Percentiles rank a stretch among this genome's conserved stretches.
phyloP scores from a whole-genome alignment of 208 protist species.

The Crithidia fasciculata region DNA sequence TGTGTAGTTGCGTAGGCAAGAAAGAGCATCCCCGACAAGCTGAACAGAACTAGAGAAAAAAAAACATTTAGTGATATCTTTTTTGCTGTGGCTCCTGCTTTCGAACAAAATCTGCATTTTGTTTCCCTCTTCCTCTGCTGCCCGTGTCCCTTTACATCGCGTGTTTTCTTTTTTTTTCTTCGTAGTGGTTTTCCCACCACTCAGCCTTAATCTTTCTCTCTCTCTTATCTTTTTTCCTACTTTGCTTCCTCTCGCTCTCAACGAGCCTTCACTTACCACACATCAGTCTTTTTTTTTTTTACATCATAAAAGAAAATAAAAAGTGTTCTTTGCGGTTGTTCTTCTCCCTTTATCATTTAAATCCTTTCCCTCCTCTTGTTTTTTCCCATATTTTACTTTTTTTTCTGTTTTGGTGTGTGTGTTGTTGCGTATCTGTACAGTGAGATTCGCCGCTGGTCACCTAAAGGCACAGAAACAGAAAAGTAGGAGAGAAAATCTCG shows the following conservation, averaged over 20 bases:
- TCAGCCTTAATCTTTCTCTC: too few relatives aligned
- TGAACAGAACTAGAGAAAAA: too few relatives aligned
- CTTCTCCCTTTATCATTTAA: neutral
- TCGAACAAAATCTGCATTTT: neutral
- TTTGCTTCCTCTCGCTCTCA: too few relatives aligned
- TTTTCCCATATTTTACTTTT: neutral
- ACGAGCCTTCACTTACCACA: neutral
- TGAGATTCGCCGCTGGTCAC: too few relatives aligned
- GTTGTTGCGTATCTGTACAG: too few relatives aligned
- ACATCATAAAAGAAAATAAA: neutral
- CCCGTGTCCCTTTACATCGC: too few relatives aligned
- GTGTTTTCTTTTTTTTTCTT: too few relatives aligned
- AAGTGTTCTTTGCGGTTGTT: slow-evolving; percentile 6
- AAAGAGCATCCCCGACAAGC: too few relatives aligned
- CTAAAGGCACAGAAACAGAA: neutral
- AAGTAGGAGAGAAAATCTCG: neutral
- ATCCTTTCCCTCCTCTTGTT: neutral
- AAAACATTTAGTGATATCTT: neutral
- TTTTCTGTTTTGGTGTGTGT: neutral
- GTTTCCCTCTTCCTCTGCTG: neutral
- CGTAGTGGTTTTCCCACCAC: too few relatives aligned
- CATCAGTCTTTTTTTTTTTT: neutral
- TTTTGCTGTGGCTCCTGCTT: neutral
- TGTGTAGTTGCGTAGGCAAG: too few relatives aligned
- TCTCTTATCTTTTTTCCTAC: too few relatives aligned